Conservation (phyloP, 2,329 filamentous ascomycete species). For the Phialophora verrucosa region DNA sequence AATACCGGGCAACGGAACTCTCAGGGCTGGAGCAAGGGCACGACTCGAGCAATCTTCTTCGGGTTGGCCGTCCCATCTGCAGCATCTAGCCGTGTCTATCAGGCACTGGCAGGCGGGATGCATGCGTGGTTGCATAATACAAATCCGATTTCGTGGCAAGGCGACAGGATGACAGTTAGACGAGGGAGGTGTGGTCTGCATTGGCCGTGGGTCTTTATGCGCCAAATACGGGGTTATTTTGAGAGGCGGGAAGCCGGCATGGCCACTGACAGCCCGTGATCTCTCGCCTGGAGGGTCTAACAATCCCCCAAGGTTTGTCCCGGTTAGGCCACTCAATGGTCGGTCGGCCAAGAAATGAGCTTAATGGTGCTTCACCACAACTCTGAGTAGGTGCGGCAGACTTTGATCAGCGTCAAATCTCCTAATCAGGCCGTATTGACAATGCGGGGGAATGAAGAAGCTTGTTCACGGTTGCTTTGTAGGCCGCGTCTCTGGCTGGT, state of each 20-base stretch:
- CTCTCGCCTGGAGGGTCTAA: background rate
- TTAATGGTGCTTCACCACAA: slow-evolving; percentile 13
- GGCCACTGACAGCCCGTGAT: slow-evolving; percentile 3
- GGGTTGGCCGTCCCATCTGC: background rate
- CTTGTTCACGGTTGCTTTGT: background rate
- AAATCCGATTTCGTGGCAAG: background rate
- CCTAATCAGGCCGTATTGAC: slow-evolving; percentile 1
- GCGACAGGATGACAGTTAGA: slow-evolving; percentile 1
- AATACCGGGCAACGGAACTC: background rate
- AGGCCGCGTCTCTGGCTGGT: slow-evolving; percentile 9
- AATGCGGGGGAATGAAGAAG: slow-evolving; percentile 14
- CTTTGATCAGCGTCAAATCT: background rate
- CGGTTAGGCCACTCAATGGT: background rate
- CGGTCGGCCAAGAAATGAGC: slow-evolving; percentile 2
- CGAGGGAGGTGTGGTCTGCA: slow-evolving; percentile 11
- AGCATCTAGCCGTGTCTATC: slow-evolving; percentile 24
- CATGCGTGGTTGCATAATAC: slow-evolving; percentile 11
- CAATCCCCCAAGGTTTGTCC: background rate
- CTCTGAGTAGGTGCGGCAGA: background rate
- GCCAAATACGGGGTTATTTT: slow-evolving; percentile 18
- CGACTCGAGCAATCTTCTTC: background rate
- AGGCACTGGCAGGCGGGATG: slow-evolving; percentile 18
- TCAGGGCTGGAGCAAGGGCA: background rate
- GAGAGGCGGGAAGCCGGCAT: slow-evolving; percentile 14
- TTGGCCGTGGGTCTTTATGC: slow-evolving; percentile 6